Conservation (phyloP, 2,329 filamentous ascomycete genomes). For the Aspergillus japonicus region DNA sequence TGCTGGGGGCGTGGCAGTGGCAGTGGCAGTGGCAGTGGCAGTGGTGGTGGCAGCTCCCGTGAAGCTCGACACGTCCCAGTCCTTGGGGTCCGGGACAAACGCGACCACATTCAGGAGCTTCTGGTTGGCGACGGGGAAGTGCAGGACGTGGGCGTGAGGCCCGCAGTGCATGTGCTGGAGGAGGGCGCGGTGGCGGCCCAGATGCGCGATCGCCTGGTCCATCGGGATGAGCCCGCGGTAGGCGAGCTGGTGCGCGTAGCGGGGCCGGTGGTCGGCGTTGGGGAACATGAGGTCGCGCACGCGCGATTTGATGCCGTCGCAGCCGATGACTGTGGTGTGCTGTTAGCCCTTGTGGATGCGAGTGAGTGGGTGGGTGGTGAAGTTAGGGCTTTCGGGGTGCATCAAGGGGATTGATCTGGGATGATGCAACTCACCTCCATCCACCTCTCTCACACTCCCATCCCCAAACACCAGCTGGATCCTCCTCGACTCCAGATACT, state of each 20-base stretch:
- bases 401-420: neutral
- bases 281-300: conserved; percentile 56
- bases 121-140: conserved; percentile 44
- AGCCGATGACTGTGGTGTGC: conserved; percentile 48
- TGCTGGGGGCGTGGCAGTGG: too few relatives aligned
- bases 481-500: conserved; percentile 23
- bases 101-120: conserved; percentile 26
- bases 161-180: conserved; percentile 59
- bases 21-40: too few relatives aligned
- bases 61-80: conserved; percentile 20
- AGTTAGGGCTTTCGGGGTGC: too few relatives aligned
- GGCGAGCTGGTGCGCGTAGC: conserved; percentile 60
- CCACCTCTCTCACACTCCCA: conserved; percentile 44
- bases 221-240: conserved; percentile 65
- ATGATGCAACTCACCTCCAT: conserved; percentile 27
- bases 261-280: conserved; percentile 41
- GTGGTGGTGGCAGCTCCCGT: conserved; percentile 15
- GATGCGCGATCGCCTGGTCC: conserved; percentile 47
- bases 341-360: neutral
- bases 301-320: conserved; percentile 63
- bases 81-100: conserved; percentile 20
- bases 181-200: conserved; percentile 51
- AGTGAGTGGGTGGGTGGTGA: neutral
- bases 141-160: conserved; percentile 57
- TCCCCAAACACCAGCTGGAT: conserved; percentile 45